Evolutionary conservation across 2,329 filamentous ascomycete genomes (phyloP).

Genomic region (Cordyceps tenuipes): DNA sequence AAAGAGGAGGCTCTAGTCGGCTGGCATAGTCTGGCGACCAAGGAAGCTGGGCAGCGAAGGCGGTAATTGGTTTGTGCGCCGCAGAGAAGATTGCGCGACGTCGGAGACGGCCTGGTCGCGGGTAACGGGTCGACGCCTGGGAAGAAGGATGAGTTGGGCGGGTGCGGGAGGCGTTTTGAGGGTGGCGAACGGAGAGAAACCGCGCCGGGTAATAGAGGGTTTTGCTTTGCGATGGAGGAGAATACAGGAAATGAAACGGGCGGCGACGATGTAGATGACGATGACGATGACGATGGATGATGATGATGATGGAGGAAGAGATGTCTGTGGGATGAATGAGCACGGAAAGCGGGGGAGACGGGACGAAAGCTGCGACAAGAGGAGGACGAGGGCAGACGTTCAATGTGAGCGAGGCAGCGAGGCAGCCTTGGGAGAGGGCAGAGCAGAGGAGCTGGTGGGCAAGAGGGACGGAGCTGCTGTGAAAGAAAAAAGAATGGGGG

Average conservation of each 20-base stretch:
- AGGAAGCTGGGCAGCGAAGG: not conserved
- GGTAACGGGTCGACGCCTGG: not conserved
- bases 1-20: constrained; percentile 1
- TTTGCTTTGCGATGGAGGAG: constrained; percentile 5
- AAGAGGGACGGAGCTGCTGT: not conserved
- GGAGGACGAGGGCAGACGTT: constrained; percentile 4
- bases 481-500: not conserved
- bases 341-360: constrained; percentile 15
- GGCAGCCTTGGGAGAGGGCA: not conserved
- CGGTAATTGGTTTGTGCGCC: constrained; percentile 1
- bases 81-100: constrained; percentile 1
- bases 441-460: not conserved
- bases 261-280: constrained; percentile 12
- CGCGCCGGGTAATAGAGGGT: constrained; percentile 2
- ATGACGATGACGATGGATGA: not conserved
- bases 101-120: not conserved
- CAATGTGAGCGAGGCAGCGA: not conserved
- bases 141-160: not conserved
- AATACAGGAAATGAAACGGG: constrained; percentile 11
- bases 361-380: constrained; percentile 17
- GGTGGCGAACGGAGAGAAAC: not conserved
- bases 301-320: not conserved
- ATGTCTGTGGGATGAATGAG: constrained; percentile 6
- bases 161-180: not conserved
- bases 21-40: constrained; percentile 3